Evolutionary conservation across 257 asterid species (phyloP), one percentile per base, ranked within the genome.

Genomic region (Anisodus acutangulus): DNA sequence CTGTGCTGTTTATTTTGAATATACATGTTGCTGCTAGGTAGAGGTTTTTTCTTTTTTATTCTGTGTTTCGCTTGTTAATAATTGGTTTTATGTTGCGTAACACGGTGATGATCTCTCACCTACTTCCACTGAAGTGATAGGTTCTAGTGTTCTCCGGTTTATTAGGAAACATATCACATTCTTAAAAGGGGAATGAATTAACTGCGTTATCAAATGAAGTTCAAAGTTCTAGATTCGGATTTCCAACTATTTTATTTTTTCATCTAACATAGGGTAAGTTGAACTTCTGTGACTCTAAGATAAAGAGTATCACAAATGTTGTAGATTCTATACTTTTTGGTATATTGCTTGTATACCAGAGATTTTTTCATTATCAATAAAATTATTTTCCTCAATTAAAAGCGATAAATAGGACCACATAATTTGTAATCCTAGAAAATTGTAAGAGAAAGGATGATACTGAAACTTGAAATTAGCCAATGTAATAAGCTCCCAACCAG

Each of bases 21-120:
- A 16, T 45, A 71, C 57, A 45, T 45, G 16, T 71, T 45, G 79
- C 39, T 43, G 9, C 37, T 71, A 4, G 78, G 19, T 68, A 53
- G 26, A 15, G 78, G 15, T 39, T 41, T 69, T 62, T 41, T 39
- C 3, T 45, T 9, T 71, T 71, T n/a, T n/a, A 71, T n/a, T 59
- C 37, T 71, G 58, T 69, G 57, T 17, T n/a, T 71, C 79, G 26
- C 79, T 37, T 71, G 79, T 71, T 71, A 71, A 71, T 17, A 17
- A 71, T 41, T 43, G 57, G 35, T 9, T 10, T 71, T 55, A 17
- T 41, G 16, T 4, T 70, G 15, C 15, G 57, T 70, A 49, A 43
- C 1, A 3, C 54, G 57, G 39, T 71, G 79, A n/a, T 71, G 16
- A 43, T 47, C 43, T 45, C 17, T 71, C 58, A 45, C 12, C 10